Base-by-base conservation (phyloP, 345 rosid species). In the Murraya koenigii region DNA sequence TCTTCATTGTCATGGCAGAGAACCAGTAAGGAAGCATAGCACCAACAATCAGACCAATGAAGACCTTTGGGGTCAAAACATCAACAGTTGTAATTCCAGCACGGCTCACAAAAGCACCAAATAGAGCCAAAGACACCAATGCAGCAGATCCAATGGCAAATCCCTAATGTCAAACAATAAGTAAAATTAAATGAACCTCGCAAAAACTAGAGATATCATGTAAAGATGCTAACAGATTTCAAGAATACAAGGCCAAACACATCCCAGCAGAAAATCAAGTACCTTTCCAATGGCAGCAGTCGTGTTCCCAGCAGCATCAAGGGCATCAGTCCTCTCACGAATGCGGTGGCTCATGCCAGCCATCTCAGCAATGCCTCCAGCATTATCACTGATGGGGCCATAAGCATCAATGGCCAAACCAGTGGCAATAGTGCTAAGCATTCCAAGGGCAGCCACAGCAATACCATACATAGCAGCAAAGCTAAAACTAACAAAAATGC, bases 381-480 rank as follows among this genome's bases (percentile, higher is more conserved):
- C 92, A 76, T 91, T 91, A 80, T 91, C 96, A 84, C 92, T 91
- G 69, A 91, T 91, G 79, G 94, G 93, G 80, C 94, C 94, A 81
- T 90, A 89, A 32, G 91, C 94, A 86, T 89, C 97, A 80, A 92
- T 90, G 39, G 94, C 94, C 81, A 89, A 82, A 60, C 94, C 92
- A 69, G 96, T 91, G 49, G 96, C 96, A 72, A 91, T 91, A 52
- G 96, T 92, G 86, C 90, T 90, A 49, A 92, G 85, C 94, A 92
- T 90, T 22, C 94, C 94, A 20, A 92, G 94, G 64, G 92, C 95
- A 78, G 92, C 94, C 74, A 93, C 91, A 7, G 92, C 92, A 84
- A 93, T 88, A 80, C 97, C 97, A 77, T 93, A 92, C 94, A 93
- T 93, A 47, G 94, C 96, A 65, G 93, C 92, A 77, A 90, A 91